Evolutionary conservation across 2,329 filamentous ascomycete species (phyloP), one percentile per base, ranked within the genome.

Genomic region (Chaetomium strumarium): DNA sequence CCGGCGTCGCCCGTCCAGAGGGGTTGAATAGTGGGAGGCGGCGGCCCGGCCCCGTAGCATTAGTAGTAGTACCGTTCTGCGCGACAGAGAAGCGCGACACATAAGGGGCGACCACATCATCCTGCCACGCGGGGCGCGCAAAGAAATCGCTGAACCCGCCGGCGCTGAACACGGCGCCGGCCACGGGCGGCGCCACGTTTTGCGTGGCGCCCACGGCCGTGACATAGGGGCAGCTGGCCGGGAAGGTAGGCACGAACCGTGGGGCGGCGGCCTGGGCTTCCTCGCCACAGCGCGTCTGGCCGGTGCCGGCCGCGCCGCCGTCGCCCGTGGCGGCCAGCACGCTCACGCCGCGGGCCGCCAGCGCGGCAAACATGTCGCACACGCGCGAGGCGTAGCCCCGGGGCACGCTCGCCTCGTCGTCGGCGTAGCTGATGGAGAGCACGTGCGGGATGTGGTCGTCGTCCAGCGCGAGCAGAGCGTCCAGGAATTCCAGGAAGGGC

Each of bases 191-290:
- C 3, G 60, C 58, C 2, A 58, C 58, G 58, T 69, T 63, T 8
- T 69, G 37, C 1, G 81, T 83, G 1, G 79, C 84, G 7, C 85
- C 85, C 1, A 88, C 78, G 2, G 76, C 70, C 0, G 85, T 88
- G 8, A 88, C 78, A 65, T 80, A 88, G 0, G 84, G 85, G 60
- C 85, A 89, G 0, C 78, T 77, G 0, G 77, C 78, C 0, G 85
- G 85, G 67, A 88, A 89, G 5, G 75, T 76, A 1, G 83, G 75
- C 30, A 81, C 70, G 62, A 84, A 81, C 17, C 75, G 1, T 71
- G 75, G 53, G 78, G 74, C 40, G 68, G 72, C 19, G 81, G 83
- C 52, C 85, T 80, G 62, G 84, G 82, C n/a, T n/a, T n/a, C n/a
- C n/a, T n/a, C n/a, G 51, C 74, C 74, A 68, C 83, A 87, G 17